Base-by-base conservation (phyloP, 129 eudicot genomes). In the Cynara cardunculus region DNA sequence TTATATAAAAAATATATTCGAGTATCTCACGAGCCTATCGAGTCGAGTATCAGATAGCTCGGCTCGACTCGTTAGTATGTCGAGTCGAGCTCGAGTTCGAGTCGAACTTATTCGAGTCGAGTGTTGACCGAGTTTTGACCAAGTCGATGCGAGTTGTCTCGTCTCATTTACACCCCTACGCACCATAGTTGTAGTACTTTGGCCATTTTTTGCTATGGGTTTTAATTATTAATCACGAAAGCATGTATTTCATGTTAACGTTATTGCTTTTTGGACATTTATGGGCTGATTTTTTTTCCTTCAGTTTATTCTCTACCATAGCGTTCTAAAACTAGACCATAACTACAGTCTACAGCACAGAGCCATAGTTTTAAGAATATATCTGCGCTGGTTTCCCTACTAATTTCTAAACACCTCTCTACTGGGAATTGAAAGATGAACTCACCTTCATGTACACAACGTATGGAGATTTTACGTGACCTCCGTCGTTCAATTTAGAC, bases 381-480 rank as follows among this genome's bases (percentile, higher is more conserved):
- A 11, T 39, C 49, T 39, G 49, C 12, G 9, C 49, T 39, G 49
- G 49, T 39, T 39, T 39, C 49, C 49, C 49, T 39, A 12, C n/a
- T n/a, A n/a, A n/a, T n/a, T n/a, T n/a, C 49, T 7, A 39, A 39
- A 39, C 49, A 39, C 49, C 49, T 39, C 49, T 10, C 49, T 39
- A 16, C 49, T 39, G 49, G n/a, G 62, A 53, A 53, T 53, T 74
- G 78, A 75, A 67, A 72, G 69, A 70, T 49, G 26, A 11, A 16
- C 86, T 68, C 34, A 88, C 97, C 97, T 92, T 95, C 13, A 95
- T 80, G 87, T 92, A 90, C 70, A 81, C 4, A 35, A 95, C 93
- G 21, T 89, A 83, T 2, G 99, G 99, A 67, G 97, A 92, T 83
- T 89, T 89, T 66, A 92, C 94, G 71, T 92, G 97, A 73, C 81